Conservation (phyloP, 2,329 filamentous ascomycete genomes). For the Pezicula neosporulosa region DNA sequence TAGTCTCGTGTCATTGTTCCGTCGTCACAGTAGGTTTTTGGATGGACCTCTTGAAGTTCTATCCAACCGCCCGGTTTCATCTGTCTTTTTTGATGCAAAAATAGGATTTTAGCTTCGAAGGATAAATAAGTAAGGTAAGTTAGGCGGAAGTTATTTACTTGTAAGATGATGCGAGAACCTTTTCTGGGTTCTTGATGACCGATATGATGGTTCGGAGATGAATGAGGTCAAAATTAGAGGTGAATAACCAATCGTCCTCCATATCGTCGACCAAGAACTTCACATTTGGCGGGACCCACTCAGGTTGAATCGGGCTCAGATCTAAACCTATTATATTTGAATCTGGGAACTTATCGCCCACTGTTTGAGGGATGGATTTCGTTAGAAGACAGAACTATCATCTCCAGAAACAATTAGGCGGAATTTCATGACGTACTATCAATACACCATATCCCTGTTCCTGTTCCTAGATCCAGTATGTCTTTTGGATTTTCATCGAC, state of each 20-base stretch:
- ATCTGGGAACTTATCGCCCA: background rate
- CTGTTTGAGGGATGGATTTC: background rate
- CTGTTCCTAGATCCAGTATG: conserved; percentile 4
- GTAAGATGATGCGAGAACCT: background rate
- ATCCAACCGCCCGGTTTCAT: conserved; percentile 12
- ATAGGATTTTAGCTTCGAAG: background rate
- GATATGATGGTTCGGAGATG: conserved; percentile 24
- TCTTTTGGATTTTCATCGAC: conserved; percentile 25
- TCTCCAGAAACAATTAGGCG: no score
- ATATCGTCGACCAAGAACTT: conserved; percentile 28
- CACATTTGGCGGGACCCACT: conserved; percentile 26
- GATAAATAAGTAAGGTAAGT: background rate
- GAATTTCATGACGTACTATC: background rate
- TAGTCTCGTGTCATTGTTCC: conserved; percentile 5
- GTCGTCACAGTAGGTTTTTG: conserved; percentile 6
- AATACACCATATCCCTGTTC: conserved; percentile 1
- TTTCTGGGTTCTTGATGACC: background rate
- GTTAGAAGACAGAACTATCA: background rate
- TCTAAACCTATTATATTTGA: background rate
- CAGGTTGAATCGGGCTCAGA: background rate
- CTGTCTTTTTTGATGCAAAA: conserved; percentile 2
- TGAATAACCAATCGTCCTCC: conserved; percentile 25
- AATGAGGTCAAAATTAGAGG: conserved; percentile 32
- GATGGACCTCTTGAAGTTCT: conserved; percentile 10
- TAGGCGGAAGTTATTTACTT: background rate